A percentile compares a stretch with the other conserved stretches of the same genome.
phyloP scores from a whole-genome alignment of 148 eudicot genomes.

The Rhododendron griersonianum region DNA sequence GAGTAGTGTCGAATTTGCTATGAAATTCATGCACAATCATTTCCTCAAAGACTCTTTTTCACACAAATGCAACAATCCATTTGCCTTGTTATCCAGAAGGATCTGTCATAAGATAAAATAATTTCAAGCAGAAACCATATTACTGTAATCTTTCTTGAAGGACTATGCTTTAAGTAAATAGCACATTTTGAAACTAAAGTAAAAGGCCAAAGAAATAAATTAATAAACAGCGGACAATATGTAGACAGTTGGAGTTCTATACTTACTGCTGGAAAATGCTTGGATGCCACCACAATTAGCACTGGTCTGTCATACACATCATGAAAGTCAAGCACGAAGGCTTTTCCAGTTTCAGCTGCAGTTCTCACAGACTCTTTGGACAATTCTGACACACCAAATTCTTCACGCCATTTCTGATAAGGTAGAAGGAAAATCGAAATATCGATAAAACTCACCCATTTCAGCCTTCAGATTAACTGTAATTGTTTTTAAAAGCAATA shows the following conservation, averaged over 20 bases:
- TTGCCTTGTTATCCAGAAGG: neutral
- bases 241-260: neutral
- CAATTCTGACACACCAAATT: constrained; percentile 72
- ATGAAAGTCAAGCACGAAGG: constrained; percentile 65
- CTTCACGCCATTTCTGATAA: constrained; percentile 81
- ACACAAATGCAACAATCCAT: neutral
- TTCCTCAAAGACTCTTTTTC: neutral
- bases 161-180: neutral
- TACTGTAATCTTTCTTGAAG: neutral
- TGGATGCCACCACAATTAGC: constrained; percentile 71
- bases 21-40: neutral
- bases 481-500: neutral
- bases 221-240: neutral
- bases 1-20: neutral
- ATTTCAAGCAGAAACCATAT: neutral
- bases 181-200: neutral
- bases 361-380: constrained; percentile 65
- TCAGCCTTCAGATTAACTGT: neutral
- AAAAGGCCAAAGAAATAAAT: neutral
- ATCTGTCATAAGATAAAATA: neutral
- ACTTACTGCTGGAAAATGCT: constrained; percentile 73
- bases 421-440: constrained; percentile 14
- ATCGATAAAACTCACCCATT: neutral
- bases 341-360: constrained; percentile 72
- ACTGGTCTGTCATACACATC: constrained; percentile 77